Evolutionary conservation across 805 yeast species (phyloP), one percentile per base, ranked within the genome.

Genomic region (Saccharomyces cerevisiae): DNA sequence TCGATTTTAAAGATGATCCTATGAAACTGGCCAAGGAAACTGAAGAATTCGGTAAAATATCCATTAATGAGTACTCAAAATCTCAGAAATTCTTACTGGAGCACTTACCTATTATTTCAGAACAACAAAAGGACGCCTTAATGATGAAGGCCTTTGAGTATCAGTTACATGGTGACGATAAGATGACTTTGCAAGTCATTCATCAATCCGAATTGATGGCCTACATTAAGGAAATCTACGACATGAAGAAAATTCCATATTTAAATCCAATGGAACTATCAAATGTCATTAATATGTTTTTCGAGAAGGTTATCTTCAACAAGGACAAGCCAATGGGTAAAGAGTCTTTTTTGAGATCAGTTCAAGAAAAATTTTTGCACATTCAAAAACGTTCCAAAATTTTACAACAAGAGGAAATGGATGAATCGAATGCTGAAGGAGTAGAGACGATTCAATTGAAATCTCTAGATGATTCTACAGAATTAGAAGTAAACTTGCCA

Each of bases 111-210:
- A 87, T 94, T 54, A 81, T 91, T 50, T 81, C 82, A 3, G 89
- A 85, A 59, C 83, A 84, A 57, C 97, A 94, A 67, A 89, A 91
- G 66, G 98, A 94, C 69, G 89, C 96, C 0, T 79, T 94, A 55
- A 76, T 91, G 67, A 91, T 92, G 97, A 84, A 85, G 22, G 95
- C 97, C 0, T 94, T 94, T 69, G 96, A 92, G 63, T 75, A 76
- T 53, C 89, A 89, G 67, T 76, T 92, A 57, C 81, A 78, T 13
- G 85, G 83, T 22, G 78, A 89, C 49, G 64, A 78, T 0, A 57
- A 59, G 5, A 67, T 69, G 6, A 82, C 96, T 9, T 78, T 77
- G 56, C 85, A 81, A 56, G 80, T 83, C n/a, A 84, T 92, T 48
- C 85, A 82, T 68, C 94, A 89, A 63, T 84, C 96, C 1, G 79